Conservation (phyloP, 805 yeast genomes). For the Nakazawaea peltata region DNA sequence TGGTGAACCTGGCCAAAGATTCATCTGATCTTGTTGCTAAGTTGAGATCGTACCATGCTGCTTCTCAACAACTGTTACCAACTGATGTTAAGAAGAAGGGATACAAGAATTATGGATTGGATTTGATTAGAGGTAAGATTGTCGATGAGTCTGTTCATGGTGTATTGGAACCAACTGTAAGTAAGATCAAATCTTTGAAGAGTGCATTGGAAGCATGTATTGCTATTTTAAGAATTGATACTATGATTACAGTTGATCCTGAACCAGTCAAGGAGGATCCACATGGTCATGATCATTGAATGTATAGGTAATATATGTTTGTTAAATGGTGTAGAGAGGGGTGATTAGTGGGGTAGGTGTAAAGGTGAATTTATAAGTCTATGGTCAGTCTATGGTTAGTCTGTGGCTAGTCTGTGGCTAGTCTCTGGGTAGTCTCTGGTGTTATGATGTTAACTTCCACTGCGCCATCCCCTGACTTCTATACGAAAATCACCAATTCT, state of each 20-base stretch:
- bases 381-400: too few species aligned
- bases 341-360: too few species aligned
- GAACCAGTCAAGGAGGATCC: conserved; percentile 90
- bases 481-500: too few species aligned
- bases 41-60: conserved; percentile 93
- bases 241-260: conserved; percentile 96
- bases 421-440: too few species aligned
- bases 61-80: conserved; percentile 78
- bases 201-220: conserved; percentile 97
- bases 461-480: too few species aligned
- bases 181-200: conserved; percentile 87
- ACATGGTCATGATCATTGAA: conserved; percentile 63
- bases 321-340: too few species aligned
- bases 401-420: too few species aligned
- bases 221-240: conserved; percentile 94
- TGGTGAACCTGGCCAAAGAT: conserved; percentile 97
- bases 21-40: conserved; percentile 92
- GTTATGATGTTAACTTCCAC: too few species aligned
- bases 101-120: conserved; percentile 89
- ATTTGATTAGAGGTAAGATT: conserved; percentile 83
- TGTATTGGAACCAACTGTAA: conserved; percentile 91
- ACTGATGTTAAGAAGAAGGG: conserved; percentile 79
- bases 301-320: too few species aligned
- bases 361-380: too few species aligned
- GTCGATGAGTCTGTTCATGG: conserved; percentile 81